These are phyloP conservation scores for Hyphopichia pseudoburtonii DNA, from an alignment of 1,139 yeast species.

Conservation along the genomic window DNA sequence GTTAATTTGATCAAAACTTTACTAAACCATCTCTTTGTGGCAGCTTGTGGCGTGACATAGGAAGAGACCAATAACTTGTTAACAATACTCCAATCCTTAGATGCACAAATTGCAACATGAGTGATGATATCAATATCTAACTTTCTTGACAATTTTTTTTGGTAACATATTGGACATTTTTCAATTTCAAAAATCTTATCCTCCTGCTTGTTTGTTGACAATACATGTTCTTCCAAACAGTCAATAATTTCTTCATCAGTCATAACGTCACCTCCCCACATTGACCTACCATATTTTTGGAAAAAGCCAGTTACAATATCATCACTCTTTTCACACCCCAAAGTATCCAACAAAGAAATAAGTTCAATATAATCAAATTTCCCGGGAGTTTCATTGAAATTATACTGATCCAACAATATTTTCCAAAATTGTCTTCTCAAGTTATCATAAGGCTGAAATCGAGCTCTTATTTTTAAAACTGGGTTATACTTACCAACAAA, in stretches of 20 bases:
- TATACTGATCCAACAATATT: slow-evolving; percentile 55
- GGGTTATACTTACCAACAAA: slow-evolving; percentile 50
- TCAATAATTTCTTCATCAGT: slow-evolving; percentile 58
- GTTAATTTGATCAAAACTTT: slow-evolving; percentile 79
- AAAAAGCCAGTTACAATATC: slow-evolving; percentile 48
- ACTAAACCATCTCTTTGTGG: slow-evolving; percentile 86
- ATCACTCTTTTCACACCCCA: slow-evolving; percentile 60
- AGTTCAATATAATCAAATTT: slow-evolving; percentile 55
- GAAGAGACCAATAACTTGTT: slow-evolving; percentile 64
- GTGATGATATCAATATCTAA: slow-evolving; percentile 70
- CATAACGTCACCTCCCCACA: slow-evolving; percentile 58
- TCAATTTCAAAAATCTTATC: slow-evolving; percentile 58
- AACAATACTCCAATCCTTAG: slow-evolving; percentile 73
- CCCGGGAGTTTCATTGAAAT: slow-evolving; percentile 29
- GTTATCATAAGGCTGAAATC: slow-evolving; percentile 66
- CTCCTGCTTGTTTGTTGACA: slow-evolving; percentile 16
- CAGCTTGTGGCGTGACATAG: slow-evolving; percentile 78
- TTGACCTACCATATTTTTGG: slow-evolving; percentile 37
- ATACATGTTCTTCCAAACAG: slow-evolving; percentile 45
- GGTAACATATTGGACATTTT: slow-evolving; percentile 75
- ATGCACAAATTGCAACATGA: slow-evolving; percentile 85
- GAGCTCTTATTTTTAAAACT: slow-evolving; percentile 55
- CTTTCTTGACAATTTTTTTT: slow-evolving; percentile 55
- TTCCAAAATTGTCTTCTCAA: slow-evolving; percentile 74
- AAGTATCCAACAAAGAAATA: slow-evolving; percentile 56